Evolutionary conservation across 139 green algal species (phyloP), one percentile per base, ranked within the genome.

Genomic region (Chlamydomonas sp.): DNA sequence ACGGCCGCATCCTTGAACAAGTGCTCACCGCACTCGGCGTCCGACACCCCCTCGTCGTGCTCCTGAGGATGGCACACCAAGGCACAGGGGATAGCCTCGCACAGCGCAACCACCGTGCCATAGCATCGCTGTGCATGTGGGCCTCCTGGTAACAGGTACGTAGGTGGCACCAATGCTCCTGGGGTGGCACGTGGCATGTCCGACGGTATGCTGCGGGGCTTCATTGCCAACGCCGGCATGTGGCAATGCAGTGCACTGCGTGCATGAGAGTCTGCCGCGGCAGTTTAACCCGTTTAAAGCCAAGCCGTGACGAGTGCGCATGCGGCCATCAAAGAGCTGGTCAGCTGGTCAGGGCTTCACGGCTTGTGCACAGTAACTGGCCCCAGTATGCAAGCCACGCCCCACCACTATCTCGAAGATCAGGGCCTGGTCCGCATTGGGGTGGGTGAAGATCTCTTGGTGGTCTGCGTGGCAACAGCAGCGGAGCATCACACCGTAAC

Each of bases 331-430:
- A 49, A 49, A 49, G 31, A 49, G 31, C 31, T 49, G 31, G 31
- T 49, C 31, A 49, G 31, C 31, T 49, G 31, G 31, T 49, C 31
- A 49, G 31, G 31, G 31, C 31, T 49, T 49, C 31, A 49, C 31
- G 31, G 31, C 31, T 49, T 49, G 31, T 49, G 31, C 31, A 49
- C 58, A 83, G 59, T 49, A 59, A 16, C 62, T 17, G 15, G 72
- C 78, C 57, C 18, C 78, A 71, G 10, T 59, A 58, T 73, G 57
- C 0, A 66, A 10, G 9, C 31, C 31, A 83, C 12, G 16, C 59
- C 86, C 31, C 82, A 87, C 86, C 74, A 90, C 86, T 5, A 90
- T 87, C 63, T 90, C 86, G 5, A 90, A 74, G 12, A 90, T 79
- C 2, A 90, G 9, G 0, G 80, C 64, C 61, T 90, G 79, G n/a